Evolutionary conservation across 768 basidiomycete genomes (phyloP).

Genomic region (Tulasnella sp.): DNA sequence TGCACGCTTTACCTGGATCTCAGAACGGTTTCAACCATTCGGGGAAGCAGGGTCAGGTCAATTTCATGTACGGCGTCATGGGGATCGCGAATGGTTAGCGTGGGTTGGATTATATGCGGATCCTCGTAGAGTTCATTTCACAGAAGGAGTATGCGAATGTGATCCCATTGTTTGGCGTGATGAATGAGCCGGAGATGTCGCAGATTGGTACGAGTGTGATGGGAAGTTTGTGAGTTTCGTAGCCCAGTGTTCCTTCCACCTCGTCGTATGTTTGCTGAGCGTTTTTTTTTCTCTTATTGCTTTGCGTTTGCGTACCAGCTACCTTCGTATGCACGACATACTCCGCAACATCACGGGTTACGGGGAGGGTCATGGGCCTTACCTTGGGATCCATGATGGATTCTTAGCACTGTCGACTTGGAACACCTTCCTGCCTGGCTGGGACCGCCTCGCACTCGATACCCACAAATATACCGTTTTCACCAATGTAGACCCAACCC

Average conservation of each 20-base stretch:
- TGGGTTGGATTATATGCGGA: conserved; percentile 75
- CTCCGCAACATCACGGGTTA: conserved; percentile 70
- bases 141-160: conserved; percentile 51
- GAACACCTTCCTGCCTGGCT: conserved; percentile 61
- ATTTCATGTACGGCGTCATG: conserved; percentile 82
- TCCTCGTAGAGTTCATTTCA: conserved; percentile 76
- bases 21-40: conserved; percentile 98
- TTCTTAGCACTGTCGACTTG: conserved; percentile 57
- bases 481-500: conserved; percentile 42
- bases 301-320: conserved; percentile 40
- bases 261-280: background rate
- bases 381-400: conserved; percentile 78
- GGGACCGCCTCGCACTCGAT: conserved; percentile 75
- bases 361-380: conserved; percentile 77
- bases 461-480: conserved; percentile 83
- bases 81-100: conserved; percentile 90
- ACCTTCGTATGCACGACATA: conserved; percentile 72
- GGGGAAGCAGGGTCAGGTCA: conserved; percentile 65
- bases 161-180: conserved; percentile 73
- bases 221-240: conserved; percentile 24
- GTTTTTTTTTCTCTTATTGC: background rate
- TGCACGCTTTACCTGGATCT: conserved; percentile 36
- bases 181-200: conserved; percentile 61
- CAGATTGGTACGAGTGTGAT: conserved; percentile 26
- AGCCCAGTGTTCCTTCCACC: too few relatives aligned